Conservation (phyloP, 306 rosid genomes). For the Biancaea sappan region DNA sequence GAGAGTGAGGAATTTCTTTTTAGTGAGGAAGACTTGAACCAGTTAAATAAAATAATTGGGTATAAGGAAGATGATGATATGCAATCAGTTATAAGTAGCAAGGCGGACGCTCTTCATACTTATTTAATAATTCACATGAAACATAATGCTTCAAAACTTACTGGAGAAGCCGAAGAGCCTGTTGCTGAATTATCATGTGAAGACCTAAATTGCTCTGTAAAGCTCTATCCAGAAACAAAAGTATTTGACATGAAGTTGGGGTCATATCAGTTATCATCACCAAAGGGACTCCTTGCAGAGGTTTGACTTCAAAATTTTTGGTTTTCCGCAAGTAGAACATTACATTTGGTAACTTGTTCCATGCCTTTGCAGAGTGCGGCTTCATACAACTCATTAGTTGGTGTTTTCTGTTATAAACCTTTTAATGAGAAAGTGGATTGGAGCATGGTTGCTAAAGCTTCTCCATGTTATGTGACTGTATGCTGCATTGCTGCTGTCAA, state of each 20-base stretch:
- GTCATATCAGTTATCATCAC: conserved; percentile 83
- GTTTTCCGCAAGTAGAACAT: conserved; percentile 12
- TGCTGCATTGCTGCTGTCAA: conserved; percentile 36
- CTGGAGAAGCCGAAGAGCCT: conserved; percentile 67
- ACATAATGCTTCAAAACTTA: conserved; percentile 91
- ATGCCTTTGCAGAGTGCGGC: conserved; percentile 81
- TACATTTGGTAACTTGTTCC: conserved; percentile 23
- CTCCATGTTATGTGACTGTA: conserved; percentile 99
- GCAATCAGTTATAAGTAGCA: conserved; percentile 49
- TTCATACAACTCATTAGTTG: conserved; percentile 71
- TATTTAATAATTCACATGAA: conserved; percentile 78
- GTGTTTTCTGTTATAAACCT: conserved; percentile 78
- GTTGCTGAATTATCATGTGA: conserved; percentile 95
- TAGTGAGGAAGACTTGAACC: conserved; percentile 90
- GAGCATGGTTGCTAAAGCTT: conserved; percentile 97
- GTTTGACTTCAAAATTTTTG: conserved; percentile 42
- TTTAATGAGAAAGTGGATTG: conserved; percentile 81
- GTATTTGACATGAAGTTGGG: conserved; percentile 82
- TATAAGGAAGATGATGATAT: conserved; percentile 79
- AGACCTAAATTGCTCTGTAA: conserved; percentile 74
- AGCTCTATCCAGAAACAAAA: conserved; percentile 89
- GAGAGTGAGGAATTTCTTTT: conserved; percentile 73
- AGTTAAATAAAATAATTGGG: conserved; percentile 85
- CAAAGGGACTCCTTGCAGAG: conserved; percentile 92
- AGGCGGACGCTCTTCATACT: conserved; percentile 77